Evolutionary conservation across 352 stramenopile species (phyloP), one percentile per base, ranked within the genome.

Genomic region (Elongisporangium anandrum): DNA sequence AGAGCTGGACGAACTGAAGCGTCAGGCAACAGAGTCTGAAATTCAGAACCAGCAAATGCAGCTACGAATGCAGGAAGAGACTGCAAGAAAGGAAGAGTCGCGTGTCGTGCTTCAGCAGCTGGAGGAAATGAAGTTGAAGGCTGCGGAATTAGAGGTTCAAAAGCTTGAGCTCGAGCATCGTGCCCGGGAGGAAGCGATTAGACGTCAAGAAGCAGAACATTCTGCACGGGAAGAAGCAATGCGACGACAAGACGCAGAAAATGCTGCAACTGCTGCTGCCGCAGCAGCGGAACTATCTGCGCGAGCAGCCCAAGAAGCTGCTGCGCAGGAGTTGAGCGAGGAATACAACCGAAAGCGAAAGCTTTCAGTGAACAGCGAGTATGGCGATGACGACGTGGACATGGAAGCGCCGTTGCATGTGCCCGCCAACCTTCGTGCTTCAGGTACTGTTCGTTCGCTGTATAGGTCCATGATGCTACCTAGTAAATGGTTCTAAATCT

Each of bases 281-380:
- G 61, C 81, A 9, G 81, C 81, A 20, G 85, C 83, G 26, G 78
- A 81, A 45, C 54, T 91, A 47, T 87, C 85, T 19, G 85, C 85
- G 15, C 80, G 73, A 47, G 83, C 82, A 29, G 85, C 85, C 12
- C 68, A 92, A 24, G 82, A 88, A 68, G 85, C 82, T 2, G 74
- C 79, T 29, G 69, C 73, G 48, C 68, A 70, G 60, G 67, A 78
- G 57, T 60, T 81, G 75, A 73, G 59, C 24, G 57, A 69, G 20
- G 69, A 78, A 65, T 66, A 63, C 34, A 57, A 63, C 64, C 68
- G 68, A 65, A 87, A 85, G 64, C 73, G 77, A 62, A 69, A 65
- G 47, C n/a, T 77, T 34, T 59, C 61, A 52, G 51, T 52, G 60
- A 68, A 59, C 64, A 59, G 57, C 20, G 74, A 73, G 26, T 69